Conservation (phyloP, 768 basidiomycete species). For the Rhizopogon roseolus region DNA sequence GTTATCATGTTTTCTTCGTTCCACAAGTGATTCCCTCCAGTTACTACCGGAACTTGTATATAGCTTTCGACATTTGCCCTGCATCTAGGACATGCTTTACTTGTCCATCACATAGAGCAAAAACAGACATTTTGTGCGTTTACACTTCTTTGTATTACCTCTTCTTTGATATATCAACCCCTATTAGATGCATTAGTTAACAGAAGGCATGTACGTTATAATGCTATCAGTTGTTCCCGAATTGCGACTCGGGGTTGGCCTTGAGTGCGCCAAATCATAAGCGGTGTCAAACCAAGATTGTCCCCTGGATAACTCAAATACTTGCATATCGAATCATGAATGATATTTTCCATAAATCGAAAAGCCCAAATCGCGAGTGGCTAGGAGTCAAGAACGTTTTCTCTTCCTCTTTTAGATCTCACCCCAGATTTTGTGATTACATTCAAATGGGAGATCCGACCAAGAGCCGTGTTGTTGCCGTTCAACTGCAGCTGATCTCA, state of each 20-base stretch:
- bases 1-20: background rate
- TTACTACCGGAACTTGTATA: background rate
- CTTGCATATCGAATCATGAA: background rate
- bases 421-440: constrained; percentile 1
- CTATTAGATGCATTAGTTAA: background rate
- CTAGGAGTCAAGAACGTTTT: background rate
- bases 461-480: background rate
- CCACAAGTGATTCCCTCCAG: background rate
- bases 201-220: background rate
- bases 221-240: background rate
- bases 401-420: background rate
- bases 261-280: background rate
- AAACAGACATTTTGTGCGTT: background rate
- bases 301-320: background rate
- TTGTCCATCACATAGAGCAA: background rate
- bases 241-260: background rate
- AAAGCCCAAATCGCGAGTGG: background rate
- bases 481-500: background rate
- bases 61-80: background rate
- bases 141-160: background rate
- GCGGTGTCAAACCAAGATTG: background rate
- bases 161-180: background rate
- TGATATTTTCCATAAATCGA: background rate
- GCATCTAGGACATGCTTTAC: background rate
- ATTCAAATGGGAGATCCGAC: background rate